Base-by-base conservation (phyloP, 2,329 filamentous ascomycete species). In the Chaetomium globosum region DNA sequence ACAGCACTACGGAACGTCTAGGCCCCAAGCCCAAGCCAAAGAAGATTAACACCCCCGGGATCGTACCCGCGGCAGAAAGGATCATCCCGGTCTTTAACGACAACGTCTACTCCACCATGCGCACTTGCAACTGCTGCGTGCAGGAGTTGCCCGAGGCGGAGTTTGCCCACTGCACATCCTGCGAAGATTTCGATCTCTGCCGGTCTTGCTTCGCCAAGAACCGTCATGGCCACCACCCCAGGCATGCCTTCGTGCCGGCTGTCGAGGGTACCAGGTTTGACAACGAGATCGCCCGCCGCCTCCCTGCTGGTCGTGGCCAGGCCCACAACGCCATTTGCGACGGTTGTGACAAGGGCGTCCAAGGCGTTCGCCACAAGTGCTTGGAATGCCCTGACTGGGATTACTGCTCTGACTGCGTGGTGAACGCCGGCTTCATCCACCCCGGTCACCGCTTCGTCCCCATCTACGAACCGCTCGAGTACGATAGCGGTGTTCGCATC, bases 351-450 rank as follows among this genome's bases (percentile, higher is more conserved):
- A 89, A 88, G 83, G 88, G 87, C 76, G 95, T 99, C 73, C 83
- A 85, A 71, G 96, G 95, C 72, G 84, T 97, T 64, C 94, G 95
- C 71, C 90, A 98, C 85, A 99, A 99, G 84, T 99, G 95, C 77
- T 83, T 98, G 69, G 89, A 92, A 76, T 99, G 95, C 81, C 95
- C 96, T 52, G 95, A 99, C 77, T 99, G 92, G 90, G 95, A 99
- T 74, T 98, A 91, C 80, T 99, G 95, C 82, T 83, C 85, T 28
- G 81, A 86, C 9, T 99, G 96, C 78, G 78, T 92, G 65, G 79
- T 83, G 72, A 86, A 83, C 70, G 89, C 91, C 53, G 77, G 79
- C 66, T 83, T 87, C 72, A 87, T 85, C 58, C 96, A 99, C 76
- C 87, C 91, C 21, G 83, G 85, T 63, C 95, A 99, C 77, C 90